Evolutionary conservation across 179 eudicot species (phyloP).

Genomic region (Actinidia polygama): DNA sequence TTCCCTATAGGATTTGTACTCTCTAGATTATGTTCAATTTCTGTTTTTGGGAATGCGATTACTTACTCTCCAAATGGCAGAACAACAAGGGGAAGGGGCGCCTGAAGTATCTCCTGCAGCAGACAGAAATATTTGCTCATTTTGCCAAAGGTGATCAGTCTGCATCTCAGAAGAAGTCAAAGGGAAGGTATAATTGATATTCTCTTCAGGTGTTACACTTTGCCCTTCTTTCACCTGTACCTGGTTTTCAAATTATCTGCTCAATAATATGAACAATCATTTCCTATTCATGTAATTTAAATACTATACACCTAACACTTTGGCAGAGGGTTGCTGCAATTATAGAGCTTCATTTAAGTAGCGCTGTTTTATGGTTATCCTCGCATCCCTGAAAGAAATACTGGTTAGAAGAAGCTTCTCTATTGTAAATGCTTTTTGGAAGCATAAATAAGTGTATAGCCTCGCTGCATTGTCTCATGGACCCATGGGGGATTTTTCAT

Average conservation of each 20-base stretch:
- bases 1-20: background rate
- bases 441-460: background rate
- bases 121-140: constrained; percentile 95
- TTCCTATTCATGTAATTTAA: background rate
- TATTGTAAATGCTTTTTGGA: background rate
- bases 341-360: background rate
- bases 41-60: constrained; percentile 2
- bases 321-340: background rate
- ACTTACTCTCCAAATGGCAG: constrained; percentile 41
- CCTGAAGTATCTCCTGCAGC: constrained; percentile 88
- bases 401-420: background rate
- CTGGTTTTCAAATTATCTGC: background rate
- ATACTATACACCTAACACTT: background rate
- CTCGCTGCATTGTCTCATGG: background rate
- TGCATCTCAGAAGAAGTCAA: constrained; percentile 61
- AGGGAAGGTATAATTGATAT: constrained; percentile 59
- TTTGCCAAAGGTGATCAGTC: constrained; percentile 91
- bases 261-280: background rate
- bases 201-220: background rate
- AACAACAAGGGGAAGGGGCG: constrained; percentile 94
- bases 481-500: background rate
- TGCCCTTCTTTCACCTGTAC: background rate
- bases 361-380: background rate
- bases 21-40: constrained; percentile 1
- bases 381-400: background rate